phyloP scores from a whole-genome alignment of 441 rosid genomes.

The Manihot esculenta region DNA sequence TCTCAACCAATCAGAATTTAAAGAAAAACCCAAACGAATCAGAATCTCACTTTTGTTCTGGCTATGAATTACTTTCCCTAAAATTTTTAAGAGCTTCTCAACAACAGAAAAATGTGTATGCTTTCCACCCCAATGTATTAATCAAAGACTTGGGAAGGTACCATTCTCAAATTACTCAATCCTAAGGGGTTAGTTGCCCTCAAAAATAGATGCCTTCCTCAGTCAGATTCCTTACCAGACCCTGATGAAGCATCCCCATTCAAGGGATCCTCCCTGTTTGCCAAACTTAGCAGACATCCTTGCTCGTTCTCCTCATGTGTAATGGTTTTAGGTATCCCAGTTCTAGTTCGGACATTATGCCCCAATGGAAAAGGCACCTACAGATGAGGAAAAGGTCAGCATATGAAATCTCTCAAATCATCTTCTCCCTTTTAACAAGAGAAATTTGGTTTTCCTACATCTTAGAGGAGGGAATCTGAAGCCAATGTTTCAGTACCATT shows the following conservation, averaged over 20 bases:
- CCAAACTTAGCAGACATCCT: slow-evolving; percentile 28
- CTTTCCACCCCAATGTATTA: slow-evolving; percentile 9
- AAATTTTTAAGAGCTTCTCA: slow-evolving; percentile 17
- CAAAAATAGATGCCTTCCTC: slow-evolving; percentile 25
- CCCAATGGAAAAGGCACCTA: slow-evolving; percentile 75
- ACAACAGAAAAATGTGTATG: background rate
- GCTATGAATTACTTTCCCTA: slow-evolving; percentile 8
- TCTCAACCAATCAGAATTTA: slow-evolving; percentile 9
- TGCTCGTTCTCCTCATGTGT: slow-evolving; percentile 33
- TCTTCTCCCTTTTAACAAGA: background rate
- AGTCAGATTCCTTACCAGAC: slow-evolving; percentile 43
- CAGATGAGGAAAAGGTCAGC: slow-evolving; percentile 15
- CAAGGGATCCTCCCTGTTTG: slow-evolving; percentile 36
- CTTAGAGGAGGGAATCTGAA: background rate
- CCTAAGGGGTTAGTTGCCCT: slow-evolving; percentile 41
- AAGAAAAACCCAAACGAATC: slow-evolving; percentile 11
- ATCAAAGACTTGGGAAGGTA: slow-evolving; percentile 21
- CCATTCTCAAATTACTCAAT: slow-evolving; percentile 18
- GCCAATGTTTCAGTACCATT: background rate
- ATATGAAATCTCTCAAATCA: background rate
- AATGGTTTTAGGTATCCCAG: slow-evolving; percentile 37
- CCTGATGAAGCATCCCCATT: slow-evolving; percentile 34
- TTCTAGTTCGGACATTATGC: slow-evolving; percentile 48
- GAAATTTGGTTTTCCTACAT: background rate
- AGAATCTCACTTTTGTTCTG: slow-evolving; percentile 14